phyloP scores from a whole-genome alignment of 2,329 filamentous ascomycete species.

The Colletotrichum truncatum region DNA sequence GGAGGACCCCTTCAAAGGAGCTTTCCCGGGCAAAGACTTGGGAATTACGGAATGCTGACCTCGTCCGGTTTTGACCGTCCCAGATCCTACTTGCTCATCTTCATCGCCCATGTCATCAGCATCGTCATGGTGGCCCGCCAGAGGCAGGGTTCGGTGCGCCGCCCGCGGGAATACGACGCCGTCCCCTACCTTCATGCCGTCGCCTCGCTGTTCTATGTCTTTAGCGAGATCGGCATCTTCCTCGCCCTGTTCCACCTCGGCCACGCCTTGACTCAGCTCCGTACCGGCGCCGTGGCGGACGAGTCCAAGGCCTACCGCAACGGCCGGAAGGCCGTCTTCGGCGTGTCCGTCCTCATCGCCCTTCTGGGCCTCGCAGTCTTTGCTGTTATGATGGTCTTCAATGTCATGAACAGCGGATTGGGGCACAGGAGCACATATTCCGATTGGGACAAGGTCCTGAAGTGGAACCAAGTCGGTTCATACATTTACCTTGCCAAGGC shows the following conservation, averaged over 20 bases:
- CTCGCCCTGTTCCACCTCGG: conserved; percentile 27
- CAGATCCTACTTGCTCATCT: neutral
- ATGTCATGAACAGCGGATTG: neutral
- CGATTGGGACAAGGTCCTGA: too few relatives aligned
- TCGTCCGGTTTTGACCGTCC: neutral
- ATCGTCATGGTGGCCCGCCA: rapidly evolving
- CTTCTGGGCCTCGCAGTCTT: conserved; percentile 2
- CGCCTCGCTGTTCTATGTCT: neutral
- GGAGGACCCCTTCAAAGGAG: too few relatives aligned
- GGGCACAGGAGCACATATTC: neutral
- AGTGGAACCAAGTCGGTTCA: too few relatives aligned
- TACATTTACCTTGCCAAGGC: neutral
- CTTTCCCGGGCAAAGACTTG: too few relatives aligned
- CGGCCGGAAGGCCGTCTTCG: neutral
- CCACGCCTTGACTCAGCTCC: conserved; percentile 11
- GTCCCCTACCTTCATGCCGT: neutral
- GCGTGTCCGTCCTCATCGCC: neutral
- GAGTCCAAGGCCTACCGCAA: neutral
- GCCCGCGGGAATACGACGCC: neutral
- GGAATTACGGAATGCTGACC: neutral
- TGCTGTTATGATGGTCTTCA: conserved; percentile 4
- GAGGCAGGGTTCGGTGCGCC: neutral
- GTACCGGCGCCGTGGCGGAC: neutral
- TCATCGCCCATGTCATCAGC: neutral
- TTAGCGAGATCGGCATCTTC: conserved; percentile 12